phyloP scores from a whole-genome alignment of 352 stramenopile species.

The Phytophthora pinifolia region DNA sequence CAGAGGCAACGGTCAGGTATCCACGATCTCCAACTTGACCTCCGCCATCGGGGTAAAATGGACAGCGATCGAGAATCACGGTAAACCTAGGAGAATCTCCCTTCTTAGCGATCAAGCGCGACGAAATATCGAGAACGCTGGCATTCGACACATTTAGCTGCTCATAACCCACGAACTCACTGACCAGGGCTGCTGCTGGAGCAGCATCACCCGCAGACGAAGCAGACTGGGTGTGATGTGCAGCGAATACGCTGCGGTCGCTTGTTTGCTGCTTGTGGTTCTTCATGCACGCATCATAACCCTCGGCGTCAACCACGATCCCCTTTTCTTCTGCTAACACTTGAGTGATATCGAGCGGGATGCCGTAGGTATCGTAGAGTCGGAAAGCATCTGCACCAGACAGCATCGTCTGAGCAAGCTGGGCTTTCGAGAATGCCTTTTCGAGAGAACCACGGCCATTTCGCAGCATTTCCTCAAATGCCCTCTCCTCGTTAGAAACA shows the following conservation, averaged over 20 bases:
- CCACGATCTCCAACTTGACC: slow-evolving; percentile 76
- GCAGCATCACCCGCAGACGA: not conserved
- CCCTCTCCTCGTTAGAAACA: slow-evolving; percentile 67
- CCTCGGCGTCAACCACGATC: slow-evolving; percentile 50
- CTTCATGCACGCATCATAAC: slow-evolving; percentile 52
- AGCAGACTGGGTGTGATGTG: slow-evolving; percentile 24
- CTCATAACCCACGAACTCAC: slow-evolving; percentile 67
- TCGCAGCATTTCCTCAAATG: slow-evolving; percentile 72
- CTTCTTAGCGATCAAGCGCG: slow-evolving; percentile 7
- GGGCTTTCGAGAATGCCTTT: slow-evolving; percentile 44
- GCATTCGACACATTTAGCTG: slow-evolving; percentile 35
- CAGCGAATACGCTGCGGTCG: slow-evolving; percentile 43
- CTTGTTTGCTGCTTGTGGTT: slow-evolving; percentile 51
- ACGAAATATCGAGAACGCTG: slow-evolving; percentile 43
- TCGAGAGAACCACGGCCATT: slow-evolving; percentile 65
- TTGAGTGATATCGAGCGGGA: slow-evolving; percentile 80
- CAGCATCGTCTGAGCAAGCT: slow-evolving; percentile 21
- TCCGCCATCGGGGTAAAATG: slow-evolving; percentile 79
- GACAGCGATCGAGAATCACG: slow-evolving; percentile 56
- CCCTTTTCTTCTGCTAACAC: slow-evolving; percentile 61
- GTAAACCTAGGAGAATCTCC: slow-evolving; percentile 24
- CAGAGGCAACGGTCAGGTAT: slow-evolving; percentile 27
- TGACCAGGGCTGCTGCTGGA: slow-evolving; percentile 9
- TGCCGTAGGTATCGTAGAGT: slow-evolving; percentile 76
- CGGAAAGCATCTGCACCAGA: slow-evolving; percentile 60